Evolutionary conservation across 768 basidiomycete genomes (phyloP), one percentile per base, ranked within the genome.

Genomic region (Mycena latifolia): DNA sequence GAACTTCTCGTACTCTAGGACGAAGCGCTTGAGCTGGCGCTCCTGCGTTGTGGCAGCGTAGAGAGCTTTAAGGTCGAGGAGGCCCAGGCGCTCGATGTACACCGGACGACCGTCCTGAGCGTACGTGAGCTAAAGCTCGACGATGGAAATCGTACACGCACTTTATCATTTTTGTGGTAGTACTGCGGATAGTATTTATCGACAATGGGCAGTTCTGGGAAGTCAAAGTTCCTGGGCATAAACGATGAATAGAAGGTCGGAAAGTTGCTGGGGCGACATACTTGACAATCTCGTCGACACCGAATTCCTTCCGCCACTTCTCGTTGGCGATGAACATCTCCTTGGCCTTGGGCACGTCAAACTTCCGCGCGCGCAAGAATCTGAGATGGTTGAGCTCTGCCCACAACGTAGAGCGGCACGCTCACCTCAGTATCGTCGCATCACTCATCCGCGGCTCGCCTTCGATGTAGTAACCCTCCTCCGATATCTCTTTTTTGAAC

Each of bases 121-220:
- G 28, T 14, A 53, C 41, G 27, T 65, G 31, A 46, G 27, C 28
- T 22, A n/a, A 11, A 35, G 1, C 4, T 46, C 25, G 25, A 57
- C 41, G 50, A 33, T 61, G 57, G 52, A 33, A 69, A 25, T 20
- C 25, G n/a, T n/a, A 37, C 31, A 14, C 82, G 41, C 60, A 95
- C 95, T 85, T 91, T 95, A 85, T 99, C 97, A 70, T 84, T 92
- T 82, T 94, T 96, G 83, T 99, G 97, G 78, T 98, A 98, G 79
- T 88, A 98, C 73, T 97, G 95, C 2, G 96, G 96, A 74, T 98
- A 99, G 73, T 92, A 95, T 80, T 93, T 92, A 84, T 95, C 88
- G 10, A 98, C 96, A 71, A 89, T 85, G 39, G 78, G 79, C 74
- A 90, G 91, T 79, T 98, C 96, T 61, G 86, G 86, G 78, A 96